Evolutionary conservation across 2,329 filamentous ascomycete genomes (phyloP).

Genomic region (Pseudogymnoascus destructans): DNA sequence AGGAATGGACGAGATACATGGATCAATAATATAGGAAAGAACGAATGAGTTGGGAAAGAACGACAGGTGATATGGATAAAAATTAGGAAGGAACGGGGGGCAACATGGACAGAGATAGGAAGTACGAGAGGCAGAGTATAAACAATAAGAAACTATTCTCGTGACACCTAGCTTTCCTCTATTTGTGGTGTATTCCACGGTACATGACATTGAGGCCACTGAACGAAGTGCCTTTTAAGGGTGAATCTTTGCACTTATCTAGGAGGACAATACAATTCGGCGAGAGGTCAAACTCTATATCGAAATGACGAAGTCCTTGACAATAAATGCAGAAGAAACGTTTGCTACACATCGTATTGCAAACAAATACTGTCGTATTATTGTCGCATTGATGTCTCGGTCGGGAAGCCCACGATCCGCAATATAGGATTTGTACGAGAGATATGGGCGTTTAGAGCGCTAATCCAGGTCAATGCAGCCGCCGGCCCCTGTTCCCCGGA

Average conservation of each 20-base stretch:
- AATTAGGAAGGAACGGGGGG: neutral
- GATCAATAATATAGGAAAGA: neutral
- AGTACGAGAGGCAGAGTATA: neutral
- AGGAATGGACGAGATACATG: neutral
- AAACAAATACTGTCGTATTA: neutral
- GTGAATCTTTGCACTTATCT: neutral
- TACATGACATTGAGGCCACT: neutral
- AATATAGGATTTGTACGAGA: neutral
- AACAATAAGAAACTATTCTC: neutral
- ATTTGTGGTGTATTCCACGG: neutral
- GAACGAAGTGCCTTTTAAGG: neutral
- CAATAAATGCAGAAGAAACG: neutral
- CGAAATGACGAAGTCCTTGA: neutral
- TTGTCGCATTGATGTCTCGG: neutral
- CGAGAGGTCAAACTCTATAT: neutral
- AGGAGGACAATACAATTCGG: neutral
- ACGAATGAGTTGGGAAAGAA: neutral
- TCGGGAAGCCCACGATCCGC: neutral
- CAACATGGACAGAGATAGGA: neutral
- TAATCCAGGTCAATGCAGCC: slow-evolving; percentile 1
- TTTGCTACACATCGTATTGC: neutral
- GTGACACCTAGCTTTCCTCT: neutral
- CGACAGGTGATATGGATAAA: neutral
- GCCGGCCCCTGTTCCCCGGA: slow-evolving; percentile 4
- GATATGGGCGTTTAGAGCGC: neutral